These are phyloP conservation scores for Pseudocercospora fuligena DNA, from an alignment of 2,329 filamentous ascomycete species.

Conservation along the genomic window DNA sequence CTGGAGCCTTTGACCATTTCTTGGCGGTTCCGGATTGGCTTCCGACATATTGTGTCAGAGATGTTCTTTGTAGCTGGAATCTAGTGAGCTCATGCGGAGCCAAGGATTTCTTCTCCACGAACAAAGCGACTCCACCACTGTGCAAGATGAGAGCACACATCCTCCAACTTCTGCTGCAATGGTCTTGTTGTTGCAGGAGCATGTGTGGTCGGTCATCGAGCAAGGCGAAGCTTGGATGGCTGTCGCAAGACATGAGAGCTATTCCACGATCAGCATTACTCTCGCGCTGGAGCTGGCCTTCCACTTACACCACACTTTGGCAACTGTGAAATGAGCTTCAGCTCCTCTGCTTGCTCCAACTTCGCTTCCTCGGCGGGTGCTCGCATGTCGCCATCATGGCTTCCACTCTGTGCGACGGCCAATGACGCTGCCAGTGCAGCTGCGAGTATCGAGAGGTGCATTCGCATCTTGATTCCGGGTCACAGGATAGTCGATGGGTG, in stretches of 20 bases:
- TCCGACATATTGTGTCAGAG: slow-evolving; percentile 18
- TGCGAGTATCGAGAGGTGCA: not conserved
- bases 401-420: not conserved
- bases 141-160: slow-evolving; percentile 17
- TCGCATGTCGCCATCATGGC: not conserved
- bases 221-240: slow-evolving; percentile 16
- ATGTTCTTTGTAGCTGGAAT: slow-evolving; percentile 23
- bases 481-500: too few species aligned
- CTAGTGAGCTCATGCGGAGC: not conserved
- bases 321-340: not conserved
- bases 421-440: not conserved
- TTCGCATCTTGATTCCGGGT: not conserved
- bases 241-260: slow-evolving; percentile 14
- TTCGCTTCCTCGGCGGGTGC: not conserved
- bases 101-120: not conserved
- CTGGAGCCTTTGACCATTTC: slow-evolving; percentile 1
- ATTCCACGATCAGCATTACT: not conserved
- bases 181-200: slow-evolving; percentile 15
- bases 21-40: slow-evolving; percentile 6
- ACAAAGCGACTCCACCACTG: slow-evolving; percentile 17
- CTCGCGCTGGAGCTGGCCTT: too few species aligned
- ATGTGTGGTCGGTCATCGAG: slow-evolving; percentile 8
- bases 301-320: slow-evolving; percentile 1
- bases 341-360: not conserved
- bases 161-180: not conserved